These are phyloP conservation scores for Aureobasidium mangrovei DNA, from an alignment of 2,329 filamentous ascomycete species.

Conservation along the genomic window DNA sequence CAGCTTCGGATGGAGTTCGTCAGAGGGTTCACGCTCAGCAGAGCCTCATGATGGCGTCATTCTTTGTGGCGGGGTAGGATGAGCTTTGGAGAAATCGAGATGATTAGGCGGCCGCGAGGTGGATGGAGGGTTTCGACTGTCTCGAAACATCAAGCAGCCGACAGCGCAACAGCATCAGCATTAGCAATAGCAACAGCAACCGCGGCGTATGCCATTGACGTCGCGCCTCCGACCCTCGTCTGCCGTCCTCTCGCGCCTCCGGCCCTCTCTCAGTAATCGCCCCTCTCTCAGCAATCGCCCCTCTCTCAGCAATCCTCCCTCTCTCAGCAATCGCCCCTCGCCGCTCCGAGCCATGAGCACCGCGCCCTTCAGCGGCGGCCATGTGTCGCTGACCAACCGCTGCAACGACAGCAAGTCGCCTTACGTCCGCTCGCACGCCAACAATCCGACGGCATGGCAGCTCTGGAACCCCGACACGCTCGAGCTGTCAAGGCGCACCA, in stretches of 20 bases:
- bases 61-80: too few relatives aligned
- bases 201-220: slow-evolving; percentile 4
- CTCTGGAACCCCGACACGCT: slow-evolving; percentile 71
- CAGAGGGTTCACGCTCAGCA: too few relatives aligned
- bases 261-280: neutral
- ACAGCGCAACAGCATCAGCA: neutral
- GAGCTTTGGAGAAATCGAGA: too few relatives aligned
- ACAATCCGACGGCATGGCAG: slow-evolving; percentile 88
- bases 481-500: slow-evolving; percentile 65
- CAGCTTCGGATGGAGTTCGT: too few relatives aligned
- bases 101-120: too few relatives aligned
- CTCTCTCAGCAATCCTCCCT: neutral
- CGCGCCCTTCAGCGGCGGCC: slow-evolving; percentile 1
- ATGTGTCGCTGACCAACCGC: slow-evolving; percentile 37
- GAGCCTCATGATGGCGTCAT: too few relatives aligned
- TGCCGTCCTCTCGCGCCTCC: neutral
- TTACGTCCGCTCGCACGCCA: slow-evolving; percentile 63
- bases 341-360: neutral
- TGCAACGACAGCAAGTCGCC: slow-evolving; percentile 55
- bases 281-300: neutral
- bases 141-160: neutral
- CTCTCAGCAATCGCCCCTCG: neutral
- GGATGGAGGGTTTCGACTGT: neutral
- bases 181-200: too few relatives aligned
- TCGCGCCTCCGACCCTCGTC: neutral